Base-by-base conservation (phyloP, 164 flowering plant genomes). In the Stephania japonica region DNA sequence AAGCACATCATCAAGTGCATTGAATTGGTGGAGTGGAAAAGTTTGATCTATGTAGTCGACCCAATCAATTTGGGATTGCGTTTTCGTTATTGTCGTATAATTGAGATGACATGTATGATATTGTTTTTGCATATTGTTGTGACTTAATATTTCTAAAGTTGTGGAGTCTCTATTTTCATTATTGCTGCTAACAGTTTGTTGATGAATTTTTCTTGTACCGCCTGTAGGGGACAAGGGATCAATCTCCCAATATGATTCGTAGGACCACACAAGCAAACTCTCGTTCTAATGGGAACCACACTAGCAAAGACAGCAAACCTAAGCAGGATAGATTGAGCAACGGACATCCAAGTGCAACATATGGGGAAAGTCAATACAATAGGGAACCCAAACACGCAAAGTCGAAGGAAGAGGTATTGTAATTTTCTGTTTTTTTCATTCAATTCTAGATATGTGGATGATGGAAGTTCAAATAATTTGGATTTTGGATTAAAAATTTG, bases 181-280 rank as follows among this genome's bases (percentile, higher is more conserved):
- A 32, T 32, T 32, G 38, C 38, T 32, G 38, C 38, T 32, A 32
- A n/a, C 1, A 38, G 69, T 70, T n/a, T 56, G 65, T 71, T 62
- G 68, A 75, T 79, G 78, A 74, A 71, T 24, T 72, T 21, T 72
- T 21, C 68, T 67, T 75, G 73, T 53, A 43, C 53, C 44, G 18
- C 78, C 18, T 78, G 65, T 73, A 90, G 97, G 93, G 85, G 14
- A 78, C 72, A 77, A 80, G 80, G 75, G 89, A 90, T 67, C 90
- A 72, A 74, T 85, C 88, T 32, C 83, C 87, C 42, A 87, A 67
- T 65, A 83, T 84, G 75, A 86, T 77, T 26, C 79, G 73, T 59
- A 89, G 76, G 76, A 44, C 80, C 21, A 53, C 70, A 74, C 86
- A 79, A 77, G 81, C 49, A 14, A 94, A 80, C 77, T 79, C 61